A percentile compares a stretch with the other conserved stretches of the same genome.
phyloP scores from a whole-genome alignment of 768 basidiomycete species.

The Mycena leptocephala region DNA sequence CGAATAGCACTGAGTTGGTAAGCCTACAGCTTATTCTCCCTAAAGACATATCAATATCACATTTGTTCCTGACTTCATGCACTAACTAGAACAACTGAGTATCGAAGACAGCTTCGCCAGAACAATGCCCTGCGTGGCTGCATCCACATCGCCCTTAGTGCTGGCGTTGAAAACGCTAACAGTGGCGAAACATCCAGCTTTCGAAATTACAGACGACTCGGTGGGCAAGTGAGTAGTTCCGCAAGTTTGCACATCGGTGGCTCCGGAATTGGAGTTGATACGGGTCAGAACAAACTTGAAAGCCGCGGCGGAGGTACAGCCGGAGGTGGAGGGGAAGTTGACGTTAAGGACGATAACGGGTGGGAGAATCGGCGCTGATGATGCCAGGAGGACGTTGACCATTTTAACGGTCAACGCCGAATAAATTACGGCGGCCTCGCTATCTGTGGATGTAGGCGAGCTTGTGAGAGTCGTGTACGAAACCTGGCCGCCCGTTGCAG shows the following conservation, averaged over 20 bases:
- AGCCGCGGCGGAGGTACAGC: neutral
- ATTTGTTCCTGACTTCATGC: neutral
- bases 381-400: neutral
- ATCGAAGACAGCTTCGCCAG: neutral
- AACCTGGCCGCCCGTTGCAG: neutral
- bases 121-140: neutral
- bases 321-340: neutral
- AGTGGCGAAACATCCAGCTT: neutral
- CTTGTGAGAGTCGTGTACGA: neutral
- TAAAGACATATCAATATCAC: neutral
- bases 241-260: neutral
- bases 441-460: neutral
- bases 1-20: no score
- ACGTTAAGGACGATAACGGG: neutral
- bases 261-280: neutral
- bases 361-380: neutral
- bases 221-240: neutral
- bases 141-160: neutral
- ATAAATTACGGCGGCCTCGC: neutral
- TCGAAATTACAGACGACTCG: neutral
- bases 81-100: neutral
- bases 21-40: no score
- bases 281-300: neutral
- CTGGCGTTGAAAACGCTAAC: neutral
- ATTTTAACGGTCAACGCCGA: neutral